Conservation (phyloP, 2,329 filamentous ascomycete genomes). For the Fusarium sp. region DNA sequence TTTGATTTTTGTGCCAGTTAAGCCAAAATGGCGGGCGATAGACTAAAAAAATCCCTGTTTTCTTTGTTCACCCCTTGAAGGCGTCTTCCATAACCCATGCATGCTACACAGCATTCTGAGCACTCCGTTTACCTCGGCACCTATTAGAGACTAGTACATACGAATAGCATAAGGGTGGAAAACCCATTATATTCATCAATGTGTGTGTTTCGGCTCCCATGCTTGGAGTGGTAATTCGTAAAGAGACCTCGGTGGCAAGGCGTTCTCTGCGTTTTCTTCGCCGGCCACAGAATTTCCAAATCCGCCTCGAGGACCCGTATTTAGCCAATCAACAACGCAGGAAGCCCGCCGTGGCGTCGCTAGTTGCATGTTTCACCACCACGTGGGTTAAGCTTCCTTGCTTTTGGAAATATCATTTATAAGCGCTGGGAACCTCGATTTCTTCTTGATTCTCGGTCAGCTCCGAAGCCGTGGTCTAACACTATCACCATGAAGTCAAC, state of each 20-base stretch:
- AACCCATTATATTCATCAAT: neutral
- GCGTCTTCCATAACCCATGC: neutral
- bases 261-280: neutral
- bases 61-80: neutral
- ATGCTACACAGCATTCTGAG: neutral
- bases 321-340: neutral
- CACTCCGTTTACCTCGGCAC: neutral
- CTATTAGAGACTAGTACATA: neutral
- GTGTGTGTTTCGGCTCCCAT: neutral
- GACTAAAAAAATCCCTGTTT: neutral
- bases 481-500: neutral
- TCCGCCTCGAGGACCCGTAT: neutral
- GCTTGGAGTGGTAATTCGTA: neutral
- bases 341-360: neutral
- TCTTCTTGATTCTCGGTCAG: neutral
- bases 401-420: neutral
- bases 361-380: neutral
- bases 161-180: neutral
- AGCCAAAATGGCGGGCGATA: neutral
- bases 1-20: neutral
- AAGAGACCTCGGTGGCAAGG: neutral
- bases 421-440: neutral
- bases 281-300: neutral
- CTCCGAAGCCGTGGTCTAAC: neutral
- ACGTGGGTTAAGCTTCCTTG: slow-evolving; percentile 1